phyloP scores from a whole-genome alignment of 441 rosid genomes.

The Hura crepitans region DNA sequence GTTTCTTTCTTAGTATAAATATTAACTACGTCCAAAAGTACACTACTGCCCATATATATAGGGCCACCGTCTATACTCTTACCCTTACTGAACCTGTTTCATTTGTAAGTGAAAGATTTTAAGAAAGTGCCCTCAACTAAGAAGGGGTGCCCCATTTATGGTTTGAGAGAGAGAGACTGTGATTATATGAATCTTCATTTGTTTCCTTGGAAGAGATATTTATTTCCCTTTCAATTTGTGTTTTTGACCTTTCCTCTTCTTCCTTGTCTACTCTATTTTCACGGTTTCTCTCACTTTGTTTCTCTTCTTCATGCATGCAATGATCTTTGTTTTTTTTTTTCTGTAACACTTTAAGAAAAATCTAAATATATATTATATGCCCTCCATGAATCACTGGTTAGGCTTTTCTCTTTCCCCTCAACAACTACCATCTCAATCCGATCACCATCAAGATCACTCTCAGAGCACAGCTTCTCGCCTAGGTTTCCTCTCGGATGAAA shows the following conservation, averaged over 20 bases:
- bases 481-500: conserved; percentile 42
- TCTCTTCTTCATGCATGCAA: conserved; percentile 43
- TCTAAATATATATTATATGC: conserved; percentile 1
- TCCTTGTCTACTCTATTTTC: conserved; percentile 26
- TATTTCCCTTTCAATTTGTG: conserved; percentile 13
- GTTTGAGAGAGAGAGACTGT: not conserved
- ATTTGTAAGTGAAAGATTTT: not conserved
- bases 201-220: conserved; percentile 30
- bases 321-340: conserved; percentile 17
- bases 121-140: conserved; percentile 17
- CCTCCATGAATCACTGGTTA: conserved; percentile 65
- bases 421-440: conserved; percentile 36
- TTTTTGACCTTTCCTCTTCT: conserved; percentile 43
- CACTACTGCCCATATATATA: conserved; percentile 20
- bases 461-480: conserved; percentile 39
- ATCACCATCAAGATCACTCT: conserved; percentile 33
- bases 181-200: conserved; percentile 38
- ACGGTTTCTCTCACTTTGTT: conserved; percentile 15
- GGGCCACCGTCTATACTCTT: not conserved
- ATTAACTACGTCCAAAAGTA: conserved; percentile 16
- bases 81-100: conserved; percentile 1
- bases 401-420: conserved; percentile 74
- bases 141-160: conserved; percentile 15
- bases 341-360: conserved; percentile 2
- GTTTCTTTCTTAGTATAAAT: not conserved